phyloP scores from a whole-genome alignment of 768 basidiomycete genomes.

The Mycena polygramma region DNA sequence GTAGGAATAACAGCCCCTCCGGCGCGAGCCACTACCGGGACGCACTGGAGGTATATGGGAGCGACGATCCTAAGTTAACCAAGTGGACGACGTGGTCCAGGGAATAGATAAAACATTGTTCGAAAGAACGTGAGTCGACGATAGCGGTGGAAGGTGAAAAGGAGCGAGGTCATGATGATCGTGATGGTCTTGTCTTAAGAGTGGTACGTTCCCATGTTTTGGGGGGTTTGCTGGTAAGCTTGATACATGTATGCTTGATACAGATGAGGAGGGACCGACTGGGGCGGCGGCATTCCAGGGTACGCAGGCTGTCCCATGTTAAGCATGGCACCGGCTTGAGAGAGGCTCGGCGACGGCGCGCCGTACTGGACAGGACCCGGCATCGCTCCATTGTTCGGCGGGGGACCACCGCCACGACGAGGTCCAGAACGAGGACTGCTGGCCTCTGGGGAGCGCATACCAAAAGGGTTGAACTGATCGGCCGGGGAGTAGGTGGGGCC shows the following conservation, averaged over 20 bases:
- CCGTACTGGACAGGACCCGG: conserved; percentile 64
- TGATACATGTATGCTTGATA: conserved; percentile 90
- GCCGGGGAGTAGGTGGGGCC: conserved; percentile 55
- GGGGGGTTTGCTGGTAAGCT: conserved; percentile 82
- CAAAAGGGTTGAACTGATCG: conserved; percentile 67
- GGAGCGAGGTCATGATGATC: conserved; percentile 50
- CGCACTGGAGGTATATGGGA: conserved; percentile 32
- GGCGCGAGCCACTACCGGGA: conserved; percentile 45
- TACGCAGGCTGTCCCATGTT: conserved; percentile 79
- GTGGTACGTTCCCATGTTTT: conserved; percentile 85
- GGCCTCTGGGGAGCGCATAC: conserved; percentile 59
- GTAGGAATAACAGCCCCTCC: conserved; percentile 52
- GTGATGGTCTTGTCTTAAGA: conserved; percentile 54
- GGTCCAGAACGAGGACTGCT: conserved; percentile 61
- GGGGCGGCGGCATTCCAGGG: conserved; percentile 64
- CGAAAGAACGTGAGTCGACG: conserved; percentile 35
- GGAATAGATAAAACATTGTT: conserved; percentile 32
- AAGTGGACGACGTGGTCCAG: conserved; percentile 30
- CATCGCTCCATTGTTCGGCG: conserved; percentile 60
- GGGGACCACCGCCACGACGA: conserved; percentile 64
- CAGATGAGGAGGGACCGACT: conserved; percentile 73
- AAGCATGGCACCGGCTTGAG: conserved; percentile 68
- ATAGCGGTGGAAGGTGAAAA: conserved; percentile 38
- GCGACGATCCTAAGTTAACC: conserved; percentile 36
- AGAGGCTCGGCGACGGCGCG: conserved; percentile 71